Evolutionary conservation across 192 early-diverging fungal genomes (phyloP), one percentile per base, ranked within the genome.

Genomic region (Backusella tarrabulga): DNA sequence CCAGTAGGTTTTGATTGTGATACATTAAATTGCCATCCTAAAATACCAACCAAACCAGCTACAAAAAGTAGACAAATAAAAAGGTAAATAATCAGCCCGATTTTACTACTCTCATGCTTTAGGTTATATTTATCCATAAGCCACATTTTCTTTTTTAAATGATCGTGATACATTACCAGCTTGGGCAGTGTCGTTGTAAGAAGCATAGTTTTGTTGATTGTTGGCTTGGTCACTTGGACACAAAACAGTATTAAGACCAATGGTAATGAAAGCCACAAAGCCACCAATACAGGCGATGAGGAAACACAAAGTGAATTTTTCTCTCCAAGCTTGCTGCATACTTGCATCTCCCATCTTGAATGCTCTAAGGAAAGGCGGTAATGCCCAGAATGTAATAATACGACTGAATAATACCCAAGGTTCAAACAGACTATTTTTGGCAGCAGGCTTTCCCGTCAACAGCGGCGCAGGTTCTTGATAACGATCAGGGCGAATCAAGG

Each of bases 241-340:
- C 71, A 93, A 84, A 21, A 90, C 81, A 26, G 81, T 79, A 6
- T 87, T 68, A 52, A 94, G 83, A 60, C 92, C 92, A 60, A 98
- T 88, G 15, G 94, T 96, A 71, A 97, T 77, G 81, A 96, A 98
- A 36, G 94, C 94, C 29, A 96, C 88, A 26, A 87, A 79, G 4
- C 85, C 89, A 86, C 95, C 93, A 80, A 96, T 84, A 40, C 94
- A 75, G 17, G 90, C 74, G 68, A 96, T 96, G 71, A 98, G 91
- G 63, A 92, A 89, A 80, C 95, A 95, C 67, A 94, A 79, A 1
- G 92, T 86, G 14, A 93, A 84, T 77, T 94, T 94, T 77, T 94
- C 93, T 70, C 93, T 88, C 93, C 93, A 94, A 15, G 93, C 93
- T 83, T 94, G 93, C 85, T 92, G 92, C 83, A 93, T 91, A 34